Evolutionary conservation across 2,329 filamentous ascomycete species (phyloP), one percentile per base, ranked within the genome.

Genomic region (Rutstroemia sydowiana): DNA sequence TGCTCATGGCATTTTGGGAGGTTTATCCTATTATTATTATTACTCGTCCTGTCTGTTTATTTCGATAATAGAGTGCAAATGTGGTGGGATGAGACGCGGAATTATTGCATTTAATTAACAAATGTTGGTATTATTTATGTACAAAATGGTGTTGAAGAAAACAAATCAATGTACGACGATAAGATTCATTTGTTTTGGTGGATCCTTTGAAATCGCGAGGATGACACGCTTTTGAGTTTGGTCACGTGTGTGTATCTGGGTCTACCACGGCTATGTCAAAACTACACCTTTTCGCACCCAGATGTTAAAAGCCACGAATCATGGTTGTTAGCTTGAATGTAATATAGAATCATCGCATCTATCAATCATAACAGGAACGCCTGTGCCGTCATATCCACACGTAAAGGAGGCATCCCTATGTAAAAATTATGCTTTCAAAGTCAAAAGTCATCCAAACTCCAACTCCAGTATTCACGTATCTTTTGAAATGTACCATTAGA

Each of bases 1-100:
- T 58, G 63, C 68, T 76, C 77, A 81, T 81, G 71, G 71, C 74
- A 77, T 74, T 66, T 55, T 66, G 59, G 57, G 47, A 30, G 16
- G 49, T 46, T 55, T 43, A 20, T 16, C 14, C 40, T 43, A 31
- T 16, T 18, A 20, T 7, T 32, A 32, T 41, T 20, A 20, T 41
- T 21, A 16, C 8, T 11, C 16, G 3, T 21, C 1, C 11, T 41
- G 30, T 13, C 7, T 7, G 13, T 32, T 32, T 32, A 32, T 32
- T 32, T 32, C 7, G 30, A 32, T 32, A 7, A 32, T 32, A 7
- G 13, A 32, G 6, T 41, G 21, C 18, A 13, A 40, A 3, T 11
- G 21, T 10, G 18, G 3, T 23, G 18, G 18, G 13, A 5, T 2
- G 37, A 18, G 13, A n/a, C n/a, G n/a, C n/a, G n/a, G n/a, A n/a